These are phyloP conservation scores for Phytophthora foliorum DNA, from an alignment of 352 stramenopile genomes.

Conservation along the genomic window DNA sequence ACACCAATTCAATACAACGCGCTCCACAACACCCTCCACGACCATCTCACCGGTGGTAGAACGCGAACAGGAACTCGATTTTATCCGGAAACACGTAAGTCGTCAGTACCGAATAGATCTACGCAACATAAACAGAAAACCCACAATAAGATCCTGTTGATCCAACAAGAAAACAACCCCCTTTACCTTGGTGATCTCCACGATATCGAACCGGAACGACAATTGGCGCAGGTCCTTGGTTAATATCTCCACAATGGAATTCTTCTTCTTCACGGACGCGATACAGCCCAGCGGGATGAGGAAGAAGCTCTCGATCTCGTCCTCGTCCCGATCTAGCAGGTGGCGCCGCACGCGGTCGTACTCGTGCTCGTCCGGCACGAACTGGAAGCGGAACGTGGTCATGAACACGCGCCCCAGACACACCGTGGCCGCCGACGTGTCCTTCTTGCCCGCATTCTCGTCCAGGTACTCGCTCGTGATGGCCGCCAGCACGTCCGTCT, in stretches of 20 bases:
- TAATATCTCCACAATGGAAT: slow-evolving; percentile 75
- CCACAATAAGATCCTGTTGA: slow-evolving; percentile 3
- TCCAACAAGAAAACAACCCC: neutral
- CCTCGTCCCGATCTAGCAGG: slow-evolving; percentile 59
- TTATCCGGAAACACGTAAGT: slow-evolving; percentile 89
- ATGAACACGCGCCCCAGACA: slow-evolving; percentile 82
- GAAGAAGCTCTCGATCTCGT: slow-evolving; percentile 85
- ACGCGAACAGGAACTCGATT: slow-evolving; percentile 87
- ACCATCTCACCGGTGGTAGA: slow-evolving; percentile 69
- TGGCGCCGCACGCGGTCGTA: slow-evolving; percentile 61
- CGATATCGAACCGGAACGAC: slow-evolving; percentile 79
- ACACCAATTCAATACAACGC: neutral
- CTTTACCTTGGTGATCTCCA: slow-evolving; percentile 71
- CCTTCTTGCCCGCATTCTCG: slow-evolving; percentile 63
- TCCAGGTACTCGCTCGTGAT: slow-evolving; percentile 85
- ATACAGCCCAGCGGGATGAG: slow-evolving; percentile 80
- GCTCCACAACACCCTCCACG: neutral
- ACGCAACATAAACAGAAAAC: slow-evolving; percentile 10
- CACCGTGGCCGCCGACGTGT: slow-evolving; percentile 65
- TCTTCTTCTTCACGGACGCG: slow-evolving; percentile 82
- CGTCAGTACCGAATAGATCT: slow-evolving; percentile 84
- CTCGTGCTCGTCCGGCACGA: slow-evolving; percentile 70
- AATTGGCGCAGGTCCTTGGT: slow-evolving; percentile 86
- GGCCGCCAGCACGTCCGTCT: slow-evolving; percentile 80
- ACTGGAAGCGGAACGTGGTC: slow-evolving; percentile 90